phyloP scores from a whole-genome alignment of 2,329 filamentous ascomycete species.

The Colletotrichum tropicale region DNA sequence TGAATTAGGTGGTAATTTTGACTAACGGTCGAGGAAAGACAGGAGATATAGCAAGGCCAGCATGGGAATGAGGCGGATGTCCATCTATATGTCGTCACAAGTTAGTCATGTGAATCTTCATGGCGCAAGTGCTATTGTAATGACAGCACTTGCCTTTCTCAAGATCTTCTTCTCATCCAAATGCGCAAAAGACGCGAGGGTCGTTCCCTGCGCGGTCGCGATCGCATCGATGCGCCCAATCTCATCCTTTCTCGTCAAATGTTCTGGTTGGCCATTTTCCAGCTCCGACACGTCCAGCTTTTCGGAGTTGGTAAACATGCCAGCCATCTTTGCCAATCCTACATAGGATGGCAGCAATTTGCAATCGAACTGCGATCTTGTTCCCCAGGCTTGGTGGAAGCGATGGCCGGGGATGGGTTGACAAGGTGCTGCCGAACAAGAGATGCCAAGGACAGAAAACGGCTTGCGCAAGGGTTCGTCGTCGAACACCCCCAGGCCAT shows the following conservation, averaged over 20 bases:
- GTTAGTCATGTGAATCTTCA: background rate
- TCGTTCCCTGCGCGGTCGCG: background rate
- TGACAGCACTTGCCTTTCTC: conserved; percentile 47
- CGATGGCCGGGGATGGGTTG: background rate
- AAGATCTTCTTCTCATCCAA: conserved; percentile 63
- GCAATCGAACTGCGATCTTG: background rate
- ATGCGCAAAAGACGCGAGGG: conserved; percentile 31
- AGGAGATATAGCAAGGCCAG: conserved; percentile 72
- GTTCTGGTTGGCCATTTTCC: background rate
- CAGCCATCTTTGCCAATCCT: background rate
- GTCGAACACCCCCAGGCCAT: background rate
- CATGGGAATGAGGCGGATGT: conserved; percentile 60
- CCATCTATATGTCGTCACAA: conserved; percentile 45
- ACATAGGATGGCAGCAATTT: background rate
- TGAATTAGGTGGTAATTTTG: accelerated
- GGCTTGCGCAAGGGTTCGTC: background rate
- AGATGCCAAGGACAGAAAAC: background rate
- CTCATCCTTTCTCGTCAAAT: background rate
- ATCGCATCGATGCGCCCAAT: background rate
- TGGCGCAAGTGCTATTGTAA: background rate
- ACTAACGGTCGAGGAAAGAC: conserved; percentile 67
- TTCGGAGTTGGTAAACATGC: background rate
- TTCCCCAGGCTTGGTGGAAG: background rate
- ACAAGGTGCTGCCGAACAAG: too few species aligned
- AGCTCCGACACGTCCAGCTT: conserved; percentile 10